Percentiles rank a stretch among this genome's conserved stretches.
Evolutionary conservation across 1,284 basidiomycete species (phyloP).

Genomic region (Cronartium quercuum): DNA sequence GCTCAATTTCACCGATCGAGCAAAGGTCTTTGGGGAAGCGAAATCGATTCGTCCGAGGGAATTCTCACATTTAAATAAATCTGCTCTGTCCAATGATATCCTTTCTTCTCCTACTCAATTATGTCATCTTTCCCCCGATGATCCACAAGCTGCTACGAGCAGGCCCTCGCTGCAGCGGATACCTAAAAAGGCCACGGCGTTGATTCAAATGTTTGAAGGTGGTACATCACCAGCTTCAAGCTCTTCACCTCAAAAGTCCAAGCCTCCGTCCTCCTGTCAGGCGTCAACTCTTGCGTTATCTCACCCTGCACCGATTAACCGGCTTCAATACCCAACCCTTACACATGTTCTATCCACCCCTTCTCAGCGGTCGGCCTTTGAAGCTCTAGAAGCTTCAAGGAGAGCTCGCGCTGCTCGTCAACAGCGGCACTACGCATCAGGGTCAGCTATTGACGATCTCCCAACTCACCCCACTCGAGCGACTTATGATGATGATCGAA

Average conservation of each 20-base stretch:
- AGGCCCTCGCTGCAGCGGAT: slow-evolving; percentile 27
- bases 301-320: neutral
- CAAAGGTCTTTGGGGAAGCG: neutral
- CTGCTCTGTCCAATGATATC: neutral
- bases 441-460: neutral
- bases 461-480: too few species aligned
- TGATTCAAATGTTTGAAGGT: slow-evolving; percentile 35
- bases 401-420: neutral
- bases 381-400: neutral
- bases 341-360: neutral
- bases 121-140: neutral
- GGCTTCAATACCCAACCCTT: slow-evolving; percentile 1
- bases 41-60: slow-evolving; percentile 3
- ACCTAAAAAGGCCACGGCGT: slow-evolving; percentile 28
- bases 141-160: neutral
- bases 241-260: slow-evolving; percentile 8
- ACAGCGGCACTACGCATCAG: neutral
- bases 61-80: neutral
- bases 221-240: slow-evolving; percentile 1
- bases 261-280: neutral
- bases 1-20: neutral
- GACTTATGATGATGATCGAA: neutral
- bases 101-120: neutral
- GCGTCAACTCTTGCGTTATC: neutral
- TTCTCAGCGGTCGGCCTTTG: neutral